These are phyloP conservation scores for Neurospora sp. DNA, from an alignment of 495 filamentous ascomycete species.

Conservation along the genomic window DNA sequence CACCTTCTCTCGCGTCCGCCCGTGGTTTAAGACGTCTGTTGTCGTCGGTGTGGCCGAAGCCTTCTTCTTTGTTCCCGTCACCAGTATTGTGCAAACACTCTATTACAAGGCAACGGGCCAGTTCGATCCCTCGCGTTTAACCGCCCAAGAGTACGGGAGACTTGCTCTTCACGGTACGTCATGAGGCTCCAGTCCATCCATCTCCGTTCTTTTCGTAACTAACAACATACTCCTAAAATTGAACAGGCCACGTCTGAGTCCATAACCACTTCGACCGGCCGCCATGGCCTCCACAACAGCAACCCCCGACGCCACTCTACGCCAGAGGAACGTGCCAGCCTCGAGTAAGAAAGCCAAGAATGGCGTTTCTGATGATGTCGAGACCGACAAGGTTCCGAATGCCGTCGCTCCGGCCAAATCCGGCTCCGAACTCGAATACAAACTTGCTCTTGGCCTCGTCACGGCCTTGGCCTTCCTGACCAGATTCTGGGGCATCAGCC, in stretches of 20 bases:
- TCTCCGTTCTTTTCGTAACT: background rate
- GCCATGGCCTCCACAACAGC: conserved; percentile 24
- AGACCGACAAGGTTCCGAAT: conserved; percentile 34
- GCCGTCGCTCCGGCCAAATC: conserved; percentile 10
- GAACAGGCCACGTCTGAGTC: background rate
- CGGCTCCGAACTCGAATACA: conserved; percentile 69
- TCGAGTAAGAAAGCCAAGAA: conserved; percentile 37
- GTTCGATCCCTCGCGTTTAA: background rate
- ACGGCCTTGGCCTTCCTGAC: conserved; percentile 81
- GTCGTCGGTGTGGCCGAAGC: background rate
- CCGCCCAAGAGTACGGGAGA: background rate
- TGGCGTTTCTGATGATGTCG: conserved; percentile 30
- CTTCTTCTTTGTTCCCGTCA: background rate
- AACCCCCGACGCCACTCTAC: conserved; percentile 39
- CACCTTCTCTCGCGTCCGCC: background rate
- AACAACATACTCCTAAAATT: no score
- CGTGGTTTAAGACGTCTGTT: background rate
- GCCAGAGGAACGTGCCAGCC: conserved; percentile 41
- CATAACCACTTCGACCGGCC: conserved; percentile 11
- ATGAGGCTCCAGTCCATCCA: background rate
- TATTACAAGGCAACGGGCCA: background rate
- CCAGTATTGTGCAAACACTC: background rate
- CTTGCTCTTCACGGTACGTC: background rate
- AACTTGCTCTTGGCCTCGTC: conserved; percentile 65
- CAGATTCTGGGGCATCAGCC: conserved; percentile 87